phyloP scores from a whole-genome alignment of 768 basidiomycete genomes.

The Phanerodontia chrysosporium region DNA sequence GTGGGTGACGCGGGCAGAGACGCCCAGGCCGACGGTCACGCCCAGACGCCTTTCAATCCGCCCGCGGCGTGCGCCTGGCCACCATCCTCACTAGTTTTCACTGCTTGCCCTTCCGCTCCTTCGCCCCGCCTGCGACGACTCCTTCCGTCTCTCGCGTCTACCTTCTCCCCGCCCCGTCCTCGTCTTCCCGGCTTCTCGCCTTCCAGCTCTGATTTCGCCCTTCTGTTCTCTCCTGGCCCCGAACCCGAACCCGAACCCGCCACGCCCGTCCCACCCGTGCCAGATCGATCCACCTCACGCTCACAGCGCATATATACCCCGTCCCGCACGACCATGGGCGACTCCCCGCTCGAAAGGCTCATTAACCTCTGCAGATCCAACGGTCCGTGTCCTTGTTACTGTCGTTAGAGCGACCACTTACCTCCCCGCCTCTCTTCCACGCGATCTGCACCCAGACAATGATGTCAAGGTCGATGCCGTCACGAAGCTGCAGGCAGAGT shows the following conservation, averaged over 20 bases:
- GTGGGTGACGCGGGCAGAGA: conserved; percentile 11
- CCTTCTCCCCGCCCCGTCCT: background rate
- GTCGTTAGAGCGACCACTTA: background rate
- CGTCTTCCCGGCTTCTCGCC: background rate
- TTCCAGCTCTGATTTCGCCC: background rate
- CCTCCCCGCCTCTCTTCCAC: conserved; percentile 2
- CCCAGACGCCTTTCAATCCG: no score
- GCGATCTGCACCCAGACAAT: conserved; percentile 47
- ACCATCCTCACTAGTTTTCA: background rate
- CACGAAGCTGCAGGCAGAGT: conserved; percentile 70
- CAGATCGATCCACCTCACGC: background rate
- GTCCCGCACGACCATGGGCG: conserved; percentile 20
- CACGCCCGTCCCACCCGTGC: background rate
- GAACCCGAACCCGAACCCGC: background rate
- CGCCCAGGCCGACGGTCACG: background rate
- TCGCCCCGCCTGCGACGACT: background rate
- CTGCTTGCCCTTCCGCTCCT: background rate
- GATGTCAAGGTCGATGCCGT: conserved; percentile 80
- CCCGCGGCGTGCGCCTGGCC: background rate
- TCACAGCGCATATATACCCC: conserved; percentile 6
- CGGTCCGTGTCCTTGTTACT: conserved; percentile 19
- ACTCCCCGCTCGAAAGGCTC: conserved; percentile 24
- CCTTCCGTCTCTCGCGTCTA: background rate
- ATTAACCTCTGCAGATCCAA: conserved; percentile 28
- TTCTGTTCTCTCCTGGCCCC: background rate